Base-by-base conservation (phyloP, 2,329 filamentous ascomycete genomes). In the Fusarium sp. region DNA sequence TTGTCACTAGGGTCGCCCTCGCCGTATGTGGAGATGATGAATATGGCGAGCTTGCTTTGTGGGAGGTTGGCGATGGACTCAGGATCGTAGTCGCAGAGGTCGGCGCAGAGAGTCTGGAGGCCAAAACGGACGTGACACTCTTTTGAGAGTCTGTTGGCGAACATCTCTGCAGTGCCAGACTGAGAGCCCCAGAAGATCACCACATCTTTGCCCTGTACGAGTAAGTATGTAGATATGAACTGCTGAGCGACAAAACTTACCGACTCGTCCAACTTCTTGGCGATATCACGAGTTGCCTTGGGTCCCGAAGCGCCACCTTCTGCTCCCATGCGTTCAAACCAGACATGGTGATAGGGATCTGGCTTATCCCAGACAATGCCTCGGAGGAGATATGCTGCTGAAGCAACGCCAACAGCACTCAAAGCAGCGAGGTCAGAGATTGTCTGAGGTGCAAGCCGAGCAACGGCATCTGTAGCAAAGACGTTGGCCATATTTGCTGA, bases 121-220 rank as follows among this genome's bases (percentile, higher is more conserved):
- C 93, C 93, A 75, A 95, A 97, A 54, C 93, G 86, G 73, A 93
- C 93, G 73, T 92, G 91, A 64, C 93, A 93, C 79, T 97, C 94
- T 82, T 97, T 97, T 62, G 94, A 92, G 69, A 97, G 81, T 68
- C 94, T 86, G 10, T 91, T 93, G 64, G 94, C 94, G 75, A 97
- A 96, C 78, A 96, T 92, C 81, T 97, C 94, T 28, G 94, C 94
- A 17, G 93, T 97, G 71, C 94, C 94, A n/a, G 94, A 97, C 81
- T 97, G 94, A 21, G 94, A 97, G 63, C 94, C 94, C 78, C 96
- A 97, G 83, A 97, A 97, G 71, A 97, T 90, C 65, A 97, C 89
- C 78, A 92, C 95, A 80, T 97, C 96, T 82, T 97, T 97, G 9
- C 59, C 57, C 70, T 71, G 6, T 7, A 7, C 6, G 15, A 44